Evolutionary conservation across 2,329 filamentous ascomycete species (phyloP), one percentile per base, ranked within the genome.

Genomic region (Hypocreales sp.): DNA sequence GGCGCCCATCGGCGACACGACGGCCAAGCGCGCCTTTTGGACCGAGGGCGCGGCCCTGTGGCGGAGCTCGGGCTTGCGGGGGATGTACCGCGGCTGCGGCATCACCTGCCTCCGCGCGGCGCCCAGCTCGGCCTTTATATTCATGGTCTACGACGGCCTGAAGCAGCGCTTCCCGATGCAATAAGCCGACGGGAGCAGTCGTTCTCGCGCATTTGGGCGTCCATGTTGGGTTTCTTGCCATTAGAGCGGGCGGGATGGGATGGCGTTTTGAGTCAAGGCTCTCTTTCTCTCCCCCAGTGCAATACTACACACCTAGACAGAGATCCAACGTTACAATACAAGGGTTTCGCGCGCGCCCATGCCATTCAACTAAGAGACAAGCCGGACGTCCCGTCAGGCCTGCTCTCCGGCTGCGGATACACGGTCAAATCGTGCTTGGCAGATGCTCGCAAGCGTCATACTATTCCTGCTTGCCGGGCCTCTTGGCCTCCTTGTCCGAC

Each of bases 41-140:
- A 59, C 65, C 20, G 83, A 92, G 33, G 72, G 75, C 1, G 64
- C 56, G 31, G 64, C 71, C 11, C 54, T 95, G n/a, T 98, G 83
- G 79, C 67, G 63, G 34, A 71, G 83, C 42, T 74, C 86, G 33
- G 90, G 90, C 0, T 33, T 95, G 13, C 76, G 70, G 36, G 87
- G 84, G 2, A 61, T 95, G 49, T 98, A 98, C 50, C 73, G 87
- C 28, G 90, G 90, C 4, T 98, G 90, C 43, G 90, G 90, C 18
- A 90, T 98, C 38, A 98, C 90, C 1, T 83, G 90, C 24, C 62
- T 75, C 18, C 71, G 90, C 34, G 79, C 84, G 20, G 86, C 84
- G 18, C 90, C 90, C 3, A 94, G 86, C 51, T 94, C 86, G n/a
- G 90, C 90, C 7, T 84, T 95, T 46, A 98, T 98, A 34, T 98